phyloP scores from a whole-genome alignment of 73 alveolate species.

The Paraurostyla sp. region DNA sequence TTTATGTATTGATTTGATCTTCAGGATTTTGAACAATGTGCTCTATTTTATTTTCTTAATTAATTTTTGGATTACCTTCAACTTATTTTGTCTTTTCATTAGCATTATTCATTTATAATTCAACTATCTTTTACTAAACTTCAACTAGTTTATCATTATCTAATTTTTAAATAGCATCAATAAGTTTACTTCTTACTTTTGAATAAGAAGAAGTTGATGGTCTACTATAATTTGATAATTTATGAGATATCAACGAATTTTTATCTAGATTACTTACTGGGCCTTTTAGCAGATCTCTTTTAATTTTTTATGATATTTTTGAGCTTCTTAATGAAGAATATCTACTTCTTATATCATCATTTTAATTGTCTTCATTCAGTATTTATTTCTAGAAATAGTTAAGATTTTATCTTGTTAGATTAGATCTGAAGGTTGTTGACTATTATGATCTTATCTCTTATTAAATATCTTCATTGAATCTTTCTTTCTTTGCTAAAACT shows the following conservation, averaged over 20 bases:
- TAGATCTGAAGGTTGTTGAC: constrained; percentile 34
- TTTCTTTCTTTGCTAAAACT: neutral
- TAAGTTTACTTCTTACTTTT: neutral
- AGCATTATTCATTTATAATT: neutral
- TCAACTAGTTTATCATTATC: neutral
- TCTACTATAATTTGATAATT: no score
- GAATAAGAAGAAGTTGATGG: no score
- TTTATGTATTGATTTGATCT: no score
- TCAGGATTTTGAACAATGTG: no score
- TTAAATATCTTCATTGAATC: neutral
- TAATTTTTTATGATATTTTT: neutral
- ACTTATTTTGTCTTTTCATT: neutral
- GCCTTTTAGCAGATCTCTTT: neutral
- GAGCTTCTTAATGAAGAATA: constrained; percentile 1
- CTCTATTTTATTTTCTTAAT: no score
- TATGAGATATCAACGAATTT: no score
- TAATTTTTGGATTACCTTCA: no score
- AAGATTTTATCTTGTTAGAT: neutral
- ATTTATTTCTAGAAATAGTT: neutral
- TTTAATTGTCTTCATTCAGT: neutral
- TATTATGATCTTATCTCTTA: neutral
- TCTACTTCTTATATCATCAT: neutral
- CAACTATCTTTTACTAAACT: neutral
- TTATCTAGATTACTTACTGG: no score
- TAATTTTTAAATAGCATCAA: neutral